A percentile compares a stretch with the other conserved stretches of the same genome.
Conservation (phyloP, 2,329 filamentous ascomycete species). For the Paecilomyces variotii region DNA sequence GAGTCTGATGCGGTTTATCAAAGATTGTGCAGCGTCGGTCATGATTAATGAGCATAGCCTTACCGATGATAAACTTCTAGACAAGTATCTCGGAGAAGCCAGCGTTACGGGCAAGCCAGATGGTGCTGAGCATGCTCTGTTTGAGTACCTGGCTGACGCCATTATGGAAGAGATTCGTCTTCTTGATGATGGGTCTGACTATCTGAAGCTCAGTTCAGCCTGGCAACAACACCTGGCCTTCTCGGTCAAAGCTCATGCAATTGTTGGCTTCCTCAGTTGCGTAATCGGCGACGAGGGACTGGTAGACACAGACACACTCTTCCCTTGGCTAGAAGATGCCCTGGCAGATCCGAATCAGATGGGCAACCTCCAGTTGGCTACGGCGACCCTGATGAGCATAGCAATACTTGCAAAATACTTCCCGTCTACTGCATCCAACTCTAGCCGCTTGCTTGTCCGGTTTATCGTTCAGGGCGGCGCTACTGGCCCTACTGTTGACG, state of each 20-base stretch:
- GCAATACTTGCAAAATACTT: conserved; percentile 72
- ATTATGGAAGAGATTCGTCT: conserved; percentile 76
- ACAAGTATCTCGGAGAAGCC: conserved; percentile 59
- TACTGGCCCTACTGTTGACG: conserved; percentile 57
- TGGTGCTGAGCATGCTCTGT: conserved; percentile 33
- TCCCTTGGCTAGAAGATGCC: conserved; percentile 78
- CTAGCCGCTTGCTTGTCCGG: conserved; percentile 71
- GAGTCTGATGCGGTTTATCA: conserved; percentile 77
- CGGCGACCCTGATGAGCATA: conserved; percentile 70
- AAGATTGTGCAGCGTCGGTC: conserved; percentile 67
- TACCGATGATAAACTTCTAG: conserved; percentile 59
- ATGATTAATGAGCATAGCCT: conserved; percentile 55
- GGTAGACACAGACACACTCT: conserved; percentile 68
- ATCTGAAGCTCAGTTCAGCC: conserved; percentile 73
- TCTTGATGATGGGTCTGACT: conserved; percentile 83
- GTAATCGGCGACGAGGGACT: conserved; percentile 71
- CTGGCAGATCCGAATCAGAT: conserved; percentile 74
- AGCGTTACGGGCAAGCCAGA: conserved; percentile 37
- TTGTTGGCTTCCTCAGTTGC: conserved; percentile 82
- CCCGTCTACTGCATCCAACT: conserved; percentile 61
- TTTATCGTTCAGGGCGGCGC: conserved; percentile 81
- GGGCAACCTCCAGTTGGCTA: conserved; percentile 67
- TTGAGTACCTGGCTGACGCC: conserved; percentile 59
- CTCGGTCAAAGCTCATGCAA: conserved; percentile 71
- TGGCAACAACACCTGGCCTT: conserved; percentile 83